A percentile compares a stretch with the other conserved stretches of the same genome.
Conservation (phyloP, 495 filamentous ascomycete genomes). For the Pyronema domesticum region DNA sequence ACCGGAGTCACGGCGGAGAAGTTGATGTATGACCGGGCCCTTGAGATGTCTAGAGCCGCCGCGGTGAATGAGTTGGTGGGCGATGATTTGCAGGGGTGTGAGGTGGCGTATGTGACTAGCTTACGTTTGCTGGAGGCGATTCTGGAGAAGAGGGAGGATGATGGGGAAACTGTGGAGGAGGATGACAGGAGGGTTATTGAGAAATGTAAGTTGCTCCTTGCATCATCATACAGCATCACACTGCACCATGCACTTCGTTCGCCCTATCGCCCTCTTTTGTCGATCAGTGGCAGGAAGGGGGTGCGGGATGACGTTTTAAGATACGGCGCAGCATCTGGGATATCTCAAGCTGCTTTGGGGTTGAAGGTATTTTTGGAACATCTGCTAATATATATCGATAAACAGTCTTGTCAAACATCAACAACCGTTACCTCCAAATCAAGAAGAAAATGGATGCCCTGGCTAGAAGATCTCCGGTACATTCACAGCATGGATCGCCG, state of each 20-base stretch:
- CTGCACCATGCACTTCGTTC: not conserved
- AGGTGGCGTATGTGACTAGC: conserved; percentile 82
- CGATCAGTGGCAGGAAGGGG: no score
- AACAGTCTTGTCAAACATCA: not conserved
- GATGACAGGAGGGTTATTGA: conserved; percentile 57
- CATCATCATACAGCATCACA: not conserved
- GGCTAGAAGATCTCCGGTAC: not conserved
- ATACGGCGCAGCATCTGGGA: no score
- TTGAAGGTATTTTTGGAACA: no score
- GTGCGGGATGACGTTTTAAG: no score
- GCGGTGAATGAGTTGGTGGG: conserved; percentile 90
- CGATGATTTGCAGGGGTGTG: conserved; percentile 73
- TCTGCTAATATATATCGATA: no score
- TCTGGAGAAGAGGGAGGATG: conserved; percentile 65
- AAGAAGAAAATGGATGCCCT: not conserved
- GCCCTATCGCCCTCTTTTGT: no score
- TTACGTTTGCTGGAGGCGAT: conserved; percentile 89
- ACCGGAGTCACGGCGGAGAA: conserved; percentile 82
- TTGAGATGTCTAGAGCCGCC: conserved; percentile 88
- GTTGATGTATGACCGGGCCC: conserved; percentile 91
- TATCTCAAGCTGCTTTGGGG: no score
- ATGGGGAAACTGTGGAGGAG: conserved; percentile 34
- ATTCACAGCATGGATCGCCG: conserved; percentile 1
- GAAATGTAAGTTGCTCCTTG: conserved; percentile 40
- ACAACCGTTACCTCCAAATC: not conserved